These are phyloP conservation scores for Pichia inconspicua DNA, from an alignment of 1,139 yeast genomes.

Conservation along the genomic window DNA sequence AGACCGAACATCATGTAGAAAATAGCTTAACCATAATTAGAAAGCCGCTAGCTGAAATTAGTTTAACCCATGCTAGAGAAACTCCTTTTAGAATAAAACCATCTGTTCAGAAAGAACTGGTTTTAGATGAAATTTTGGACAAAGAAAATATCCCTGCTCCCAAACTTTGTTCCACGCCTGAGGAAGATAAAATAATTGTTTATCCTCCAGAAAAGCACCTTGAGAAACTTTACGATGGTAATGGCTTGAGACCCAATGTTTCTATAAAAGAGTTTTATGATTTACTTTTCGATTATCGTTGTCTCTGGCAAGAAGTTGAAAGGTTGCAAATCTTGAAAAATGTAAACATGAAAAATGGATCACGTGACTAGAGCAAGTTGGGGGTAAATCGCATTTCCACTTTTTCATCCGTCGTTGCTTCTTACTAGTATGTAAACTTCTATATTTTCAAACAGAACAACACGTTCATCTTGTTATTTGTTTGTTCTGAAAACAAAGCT, in stretches of 20 bases:
- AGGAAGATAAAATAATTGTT: not conserved
- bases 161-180: not conserved
- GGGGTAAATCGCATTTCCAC: conserved; percentile 20
- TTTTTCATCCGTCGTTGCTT: conserved; percentile 10
- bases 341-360: not conserved
- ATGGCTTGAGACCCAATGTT: not conserved
- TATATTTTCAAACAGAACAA: not conserved
- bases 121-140: not conserved
- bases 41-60: not conserved
- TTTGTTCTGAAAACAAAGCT: not conserved
- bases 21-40: not conserved
- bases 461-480: not conserved
- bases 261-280: conserved; percentile 4
- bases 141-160: conserved; percentile 1
- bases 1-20: no score
- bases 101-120: not conserved
- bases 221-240: not conserved
- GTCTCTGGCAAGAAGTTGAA: conserved; percentile 5
- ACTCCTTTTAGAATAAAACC: not conserved
- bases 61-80: not conserved
- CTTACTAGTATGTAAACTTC: not conserved
- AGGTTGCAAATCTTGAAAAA: not conserved
- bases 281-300: conserved; percentile 11
- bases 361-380: conserved; percentile 24
- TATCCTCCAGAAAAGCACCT: not conserved